Evolutionary conservation across 192 early-diverging fungal species (phyloP), one percentile per base, ranked within the genome.

Genomic region (Linnemannia zychae): DNA sequence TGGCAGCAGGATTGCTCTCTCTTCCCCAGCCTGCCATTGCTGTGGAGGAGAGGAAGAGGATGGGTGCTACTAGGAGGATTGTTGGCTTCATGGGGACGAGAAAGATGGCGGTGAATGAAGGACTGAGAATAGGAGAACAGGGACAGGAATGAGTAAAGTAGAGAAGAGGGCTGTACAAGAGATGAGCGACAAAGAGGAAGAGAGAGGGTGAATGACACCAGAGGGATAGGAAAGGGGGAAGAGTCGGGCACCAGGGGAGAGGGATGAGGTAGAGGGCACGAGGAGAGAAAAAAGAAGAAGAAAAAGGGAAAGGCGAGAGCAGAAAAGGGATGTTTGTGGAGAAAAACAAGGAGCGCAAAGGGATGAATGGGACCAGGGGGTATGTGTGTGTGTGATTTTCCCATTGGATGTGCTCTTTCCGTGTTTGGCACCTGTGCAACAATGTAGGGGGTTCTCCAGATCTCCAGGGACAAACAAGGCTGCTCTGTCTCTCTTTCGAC

Each of bases 1-100:
- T 50, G 46, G 40, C 3, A 47, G 77, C 22, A 40, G 69, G 28
- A 1, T 31, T 24, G 12, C 67, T n/a, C n/a, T n/a, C 72, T 46
- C 49, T 66, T 0, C 73, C 73, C 79, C 72, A 75, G 22, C n/a
- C n/a, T n/a, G 79, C 80, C 53, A 72, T 17, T 52, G 50, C 74
- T 50, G 80, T 82, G 28, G 80, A 65, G 28, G 80, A 65, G 53
- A 74, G 68, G 53, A 65, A 69, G 0, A 70, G 37, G 12, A 71
- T 28, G 40, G 80, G 74, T 12, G 68, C 68, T 15, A 82, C 68
- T 20, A 82, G 20, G 5, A 82, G 57, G 40, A 67, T 28, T 31
- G 52, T 53, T 22, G 69, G 34, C 80, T 82, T 82, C 80, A 82
- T 72, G 37, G 33, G 34, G 28, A 31, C 50, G 47, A 24, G 49